Conservation (phyloP, 352 stramenopile species). For the Pythium pectinolyticum region DNA sequence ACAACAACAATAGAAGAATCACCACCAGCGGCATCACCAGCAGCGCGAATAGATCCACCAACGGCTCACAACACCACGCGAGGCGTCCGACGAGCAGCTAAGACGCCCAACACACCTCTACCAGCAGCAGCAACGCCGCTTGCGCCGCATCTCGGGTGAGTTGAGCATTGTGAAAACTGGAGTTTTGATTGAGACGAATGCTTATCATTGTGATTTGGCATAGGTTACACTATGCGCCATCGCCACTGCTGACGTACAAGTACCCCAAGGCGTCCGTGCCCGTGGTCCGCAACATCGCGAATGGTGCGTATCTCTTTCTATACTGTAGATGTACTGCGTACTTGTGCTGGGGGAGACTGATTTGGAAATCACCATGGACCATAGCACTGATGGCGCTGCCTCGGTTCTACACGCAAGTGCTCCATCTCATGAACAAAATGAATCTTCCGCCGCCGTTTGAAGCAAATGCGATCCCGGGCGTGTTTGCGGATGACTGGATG, state of each 20-base stretch:
- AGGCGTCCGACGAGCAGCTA: too few relatives aligned
- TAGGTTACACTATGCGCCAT: slow-evolving; percentile 85
- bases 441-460: slow-evolving; percentile 85
- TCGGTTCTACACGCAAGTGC: slow-evolving; percentile 88
- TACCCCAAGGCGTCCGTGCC: slow-evolving; percentile 77
- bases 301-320: slow-evolving; percentile 42
- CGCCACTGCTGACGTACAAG: slow-evolving; percentile 84
- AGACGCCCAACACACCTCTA: too few relatives aligned
- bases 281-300: slow-evolving; percentile 86
- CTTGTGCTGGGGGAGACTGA: background rate
- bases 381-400: slow-evolving; percentile 86
- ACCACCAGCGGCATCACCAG: too few relatives aligned
- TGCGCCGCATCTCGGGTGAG: slow-evolving; percentile 74
- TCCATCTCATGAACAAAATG: slow-evolving; percentile 93
- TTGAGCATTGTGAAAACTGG: background rate
- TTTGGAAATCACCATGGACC: too few relatives aligned
- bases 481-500: slow-evolving; percentile 41
- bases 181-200: too few relatives aligned
- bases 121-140: slow-evolving; percentile 39
- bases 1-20: background rate
- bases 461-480: slow-evolving; percentile 58
- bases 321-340: background rate
- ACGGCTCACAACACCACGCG: too few relatives aligned
- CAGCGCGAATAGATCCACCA: too few relatives aligned
- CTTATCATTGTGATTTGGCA: background rate